A percentile compares a stretch with the other conserved stretches of the same genome.
These are phyloP conservation scores for Hyaloperonospora arabidopsidis DNA, from an alignment of 352 stramenopile genomes.

Conservation along the genomic window DNA sequence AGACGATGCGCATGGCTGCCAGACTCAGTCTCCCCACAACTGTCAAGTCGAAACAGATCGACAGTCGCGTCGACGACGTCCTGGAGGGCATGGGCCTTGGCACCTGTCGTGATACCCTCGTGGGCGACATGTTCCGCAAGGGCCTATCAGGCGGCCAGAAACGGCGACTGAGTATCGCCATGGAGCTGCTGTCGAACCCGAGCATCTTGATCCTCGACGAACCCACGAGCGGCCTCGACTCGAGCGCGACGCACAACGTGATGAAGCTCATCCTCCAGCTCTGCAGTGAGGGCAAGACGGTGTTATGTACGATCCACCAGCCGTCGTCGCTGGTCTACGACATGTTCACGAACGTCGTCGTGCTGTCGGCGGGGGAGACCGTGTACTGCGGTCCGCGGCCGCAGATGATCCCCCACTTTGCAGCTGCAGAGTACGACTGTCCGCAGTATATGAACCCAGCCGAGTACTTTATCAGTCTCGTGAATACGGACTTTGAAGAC, in stretches of 20 bases:
- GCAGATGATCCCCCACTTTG: conserved; percentile 36
- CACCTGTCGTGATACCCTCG: conserved; percentile 41
- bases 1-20: conserved; percentile 59
- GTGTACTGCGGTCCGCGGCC: conserved; percentile 67
- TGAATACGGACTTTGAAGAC: conserved; percentile 59
- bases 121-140: conserved; percentile 70
- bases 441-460: conserved; percentile 47
- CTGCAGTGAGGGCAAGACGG: conserved; percentile 23
- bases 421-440: conserved; percentile 23
- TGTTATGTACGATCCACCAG: conserved; percentile 90
- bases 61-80: conserved; percentile 33
- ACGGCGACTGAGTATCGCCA: conserved; percentile 61
- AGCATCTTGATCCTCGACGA: conserved; percentile 78
- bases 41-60: conserved; percentile 23
- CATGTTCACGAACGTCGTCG: conserved; percentile 35
- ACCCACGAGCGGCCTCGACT: conserved; percentile 49
- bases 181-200: conserved; percentile 70
- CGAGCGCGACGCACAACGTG: conserved; percentile 14
- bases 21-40: conserved; percentile 43
- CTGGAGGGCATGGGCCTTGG: conserved; percentile 53
- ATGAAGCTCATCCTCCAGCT: conserved; percentile 23
- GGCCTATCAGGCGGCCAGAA: conserved; percentile 76
- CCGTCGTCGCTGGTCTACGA: conserved; percentile 49
- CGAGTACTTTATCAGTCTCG: conserved; percentile 41
- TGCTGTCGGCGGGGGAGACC: conserved; percentile 57